These are phyloP conservation scores for Leishmania braziliensis DNA, from an alignment of 208 protist genomes.

Conservation along the genomic window DNA sequence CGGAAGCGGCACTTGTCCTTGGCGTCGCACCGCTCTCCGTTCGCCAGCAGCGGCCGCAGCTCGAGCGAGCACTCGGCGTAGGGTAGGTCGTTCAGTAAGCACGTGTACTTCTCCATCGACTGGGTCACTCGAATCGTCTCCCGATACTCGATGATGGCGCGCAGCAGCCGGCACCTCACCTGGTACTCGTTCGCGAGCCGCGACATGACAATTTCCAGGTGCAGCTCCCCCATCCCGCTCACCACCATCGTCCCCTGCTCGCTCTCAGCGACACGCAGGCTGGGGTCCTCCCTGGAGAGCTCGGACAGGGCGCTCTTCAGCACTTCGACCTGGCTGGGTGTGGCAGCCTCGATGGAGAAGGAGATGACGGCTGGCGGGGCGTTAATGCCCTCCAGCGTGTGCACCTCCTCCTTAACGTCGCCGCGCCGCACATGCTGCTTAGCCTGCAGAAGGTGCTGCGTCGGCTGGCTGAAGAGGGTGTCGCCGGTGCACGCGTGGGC, in stretches of 20 bases:
- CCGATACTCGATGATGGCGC: conserved; percentile 87
- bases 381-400: conserved; percentile 83
- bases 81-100: conserved; percentile 57
- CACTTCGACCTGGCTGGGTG: conserved; percentile 73
- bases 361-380: conserved; percentile 97
- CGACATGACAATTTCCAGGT: conserved; percentile 96
- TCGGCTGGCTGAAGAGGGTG: conserved; percentile 67
- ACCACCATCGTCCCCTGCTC: conserved; percentile 94
- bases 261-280: conserved; percentile 85
- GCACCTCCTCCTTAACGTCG: conserved; percentile 48
- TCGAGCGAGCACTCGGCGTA: conserved; percentile 69
- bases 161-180: conserved; percentile 85
- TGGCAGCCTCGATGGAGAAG: conserved; percentile 93
- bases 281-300: conserved; percentile 95
- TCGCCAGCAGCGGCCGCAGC: conserved; percentile 47
- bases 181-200: conserved; percentile 93
- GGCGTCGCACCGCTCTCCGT: conserved; percentile 25
- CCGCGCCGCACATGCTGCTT: conserved; percentile 28
- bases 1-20: conserved; percentile 45
- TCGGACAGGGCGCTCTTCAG: conserved; percentile 93
- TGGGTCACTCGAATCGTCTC: conserved; percentile 52
- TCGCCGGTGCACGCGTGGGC: conserved; percentile 70
- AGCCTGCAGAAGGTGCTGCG: conserved; percentile 37
- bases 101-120: conserved; percentile 29
- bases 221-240: conserved; percentile 96